phyloP scores from a whole-genome alignment of 257 asterid genomes.

The Craterostigma plantagineum region DNA sequence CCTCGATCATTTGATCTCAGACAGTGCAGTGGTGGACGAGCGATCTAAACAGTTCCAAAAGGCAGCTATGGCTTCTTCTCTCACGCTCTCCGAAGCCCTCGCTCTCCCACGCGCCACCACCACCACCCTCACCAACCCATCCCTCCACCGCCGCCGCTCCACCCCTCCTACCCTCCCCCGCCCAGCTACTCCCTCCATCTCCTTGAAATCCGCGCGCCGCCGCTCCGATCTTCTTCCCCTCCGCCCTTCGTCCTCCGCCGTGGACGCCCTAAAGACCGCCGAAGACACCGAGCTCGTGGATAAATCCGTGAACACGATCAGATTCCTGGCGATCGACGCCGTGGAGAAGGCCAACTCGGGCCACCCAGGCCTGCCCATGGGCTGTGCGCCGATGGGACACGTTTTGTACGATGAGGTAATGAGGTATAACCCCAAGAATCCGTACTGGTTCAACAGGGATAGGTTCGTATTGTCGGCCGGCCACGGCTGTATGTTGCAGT shows the following conservation, averaged over 20 bases:
- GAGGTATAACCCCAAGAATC: conserved; percentile 86
- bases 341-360: conserved; percentile 85
- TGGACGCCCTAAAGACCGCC: conserved; percentile 7
- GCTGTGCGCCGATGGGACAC: conserved; percentile 90
- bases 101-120: conserved; percentile 59
- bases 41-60: too few species aligned
- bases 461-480: conserved; percentile 94
- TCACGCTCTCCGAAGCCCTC: conserved; percentile 62
- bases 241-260: conserved; percentile 12
- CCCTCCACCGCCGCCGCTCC: conserved; percentile 10
- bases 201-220: conserved; percentile 3
- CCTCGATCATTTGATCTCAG: too few species aligned
- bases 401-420: conserved; percentile 75
- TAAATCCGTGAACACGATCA: conserved; percentile 60
- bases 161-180: conserved; percentile 12
- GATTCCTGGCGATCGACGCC: conserved; percentile 69
- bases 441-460: conserved; percentile 85
- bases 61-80: conserved; percentile 8
- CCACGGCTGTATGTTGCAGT: conserved; percentile 81
- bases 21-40: too few species aligned
- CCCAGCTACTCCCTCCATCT: conserved; percentile 49
- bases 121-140: conserved; percentile 22
- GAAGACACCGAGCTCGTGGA: conserved; percentile 42
- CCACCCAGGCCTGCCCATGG: conserved; percentile 88
- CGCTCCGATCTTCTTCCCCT: background rate